phyloP scores from a whole-genome alignment of 148 eudicot genomes.

The Camellia sinensis region DNA sequence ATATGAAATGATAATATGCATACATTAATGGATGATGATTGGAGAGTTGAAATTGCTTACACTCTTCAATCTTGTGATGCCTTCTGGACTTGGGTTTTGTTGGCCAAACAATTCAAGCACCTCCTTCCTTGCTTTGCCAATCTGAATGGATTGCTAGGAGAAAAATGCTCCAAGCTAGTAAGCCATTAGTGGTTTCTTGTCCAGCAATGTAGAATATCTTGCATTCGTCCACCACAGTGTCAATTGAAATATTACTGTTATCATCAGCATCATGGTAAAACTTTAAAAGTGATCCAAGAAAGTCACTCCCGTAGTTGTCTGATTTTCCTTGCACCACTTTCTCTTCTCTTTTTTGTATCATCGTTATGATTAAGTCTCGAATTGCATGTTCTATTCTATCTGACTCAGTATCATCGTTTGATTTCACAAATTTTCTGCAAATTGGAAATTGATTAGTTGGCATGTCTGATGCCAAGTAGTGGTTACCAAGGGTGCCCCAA shows the following conservation, averaged over 20 bases:
- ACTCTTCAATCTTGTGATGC: constrained; percentile 9
- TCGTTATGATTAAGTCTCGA: background rate
- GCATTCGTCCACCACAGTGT: background rate
- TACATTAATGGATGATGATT: too few relatives aligned
- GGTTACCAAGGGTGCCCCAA: background rate
- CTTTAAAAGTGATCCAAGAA: constrained; percentile 7
- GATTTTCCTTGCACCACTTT: background rate
- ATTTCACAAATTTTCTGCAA: background rate
- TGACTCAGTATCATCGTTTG: background rate
- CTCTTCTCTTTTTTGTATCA: constrained; percentile 1
- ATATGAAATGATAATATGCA: too few relatives aligned
- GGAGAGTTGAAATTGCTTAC: background rate
- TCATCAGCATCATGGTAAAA: background rate
- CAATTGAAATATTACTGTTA: background rate
- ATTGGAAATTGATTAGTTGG: too few relatives aligned
- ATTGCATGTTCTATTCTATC: background rate
- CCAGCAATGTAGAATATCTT: constrained; percentile 7
- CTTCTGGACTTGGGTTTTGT: background rate
- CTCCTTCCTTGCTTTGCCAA: constrained; percentile 15
- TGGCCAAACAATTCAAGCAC: constrained; percentile 7
- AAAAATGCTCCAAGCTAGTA: background rate
- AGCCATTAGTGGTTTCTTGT: background rate
- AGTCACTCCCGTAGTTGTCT: background rate
- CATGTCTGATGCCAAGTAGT: too few relatives aligned
- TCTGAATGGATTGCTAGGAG: constrained; percentile 7